Base-by-base conservation (phyloP, 148 eudicot species). In the Spergularia marina region DNA sequence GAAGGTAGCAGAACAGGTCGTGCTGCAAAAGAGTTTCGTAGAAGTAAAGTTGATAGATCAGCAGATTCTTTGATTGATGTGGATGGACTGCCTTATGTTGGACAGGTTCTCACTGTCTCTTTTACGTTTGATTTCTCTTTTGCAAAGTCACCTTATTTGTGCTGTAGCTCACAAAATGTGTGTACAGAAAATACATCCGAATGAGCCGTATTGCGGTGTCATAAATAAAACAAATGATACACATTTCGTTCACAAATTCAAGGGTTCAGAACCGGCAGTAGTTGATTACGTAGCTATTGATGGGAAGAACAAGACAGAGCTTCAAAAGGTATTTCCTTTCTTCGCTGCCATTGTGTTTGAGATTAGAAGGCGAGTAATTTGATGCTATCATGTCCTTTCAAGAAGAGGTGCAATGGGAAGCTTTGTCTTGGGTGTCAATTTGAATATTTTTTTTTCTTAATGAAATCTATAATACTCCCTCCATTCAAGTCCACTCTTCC, bases 261-360 rank as follows among this genome's bases (percentile, higher is more conserved):
- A 91, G 83, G 88, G 91, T 74, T 83, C 96, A 20, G 97, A 94
- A 77, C 83, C 88, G 68, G 93, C 75, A 20, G 77, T 77, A 61
- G 93, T 94, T 71, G 98, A 94, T 84, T 94, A 84, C 78, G 98
- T 91, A 76, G 86, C 93, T n/a, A 78, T 91, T 77, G 97, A 91
- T 87, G 89, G 82, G 71, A 94, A 86, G 84, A 87, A 76, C 86
- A 89, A 85, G 80, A 84, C 67, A 34, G 81, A 60, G 40, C 79
- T 89, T 69, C 94, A 89, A 71, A 94, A 91, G 97, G 98, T 94
- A 80, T 36, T 16, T 64, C 8, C 75, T 5, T 16, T 64, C 39
- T 53, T 36, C 54, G 47, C 53, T 34, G 65, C 14, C 68, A 3
- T 30, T 15, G n/a, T 65, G 12, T 30, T 69, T 53, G 63, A 13